Evolutionary conservation across 352 stramenopile genomes (phyloP).

Genomic region (Pythium pyrilobum): DNA sequence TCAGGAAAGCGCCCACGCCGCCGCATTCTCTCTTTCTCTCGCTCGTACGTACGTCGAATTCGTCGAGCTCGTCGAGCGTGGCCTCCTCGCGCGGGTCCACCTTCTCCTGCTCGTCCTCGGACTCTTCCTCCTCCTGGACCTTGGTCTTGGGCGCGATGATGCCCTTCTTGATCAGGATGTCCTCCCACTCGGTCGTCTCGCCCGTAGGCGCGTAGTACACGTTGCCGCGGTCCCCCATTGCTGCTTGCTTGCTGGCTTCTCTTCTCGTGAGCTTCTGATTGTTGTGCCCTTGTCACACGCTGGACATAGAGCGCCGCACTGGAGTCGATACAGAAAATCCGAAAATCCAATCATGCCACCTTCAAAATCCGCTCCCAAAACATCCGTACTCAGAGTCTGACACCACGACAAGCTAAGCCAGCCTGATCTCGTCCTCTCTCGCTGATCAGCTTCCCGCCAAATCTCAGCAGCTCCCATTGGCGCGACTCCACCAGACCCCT

Average conservation of each 20-base stretch:
- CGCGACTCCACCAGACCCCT: neutral
- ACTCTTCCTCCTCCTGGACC: constrained; percentile 67
- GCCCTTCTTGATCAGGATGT: constrained; percentile 86
- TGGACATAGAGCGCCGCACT: neutral
- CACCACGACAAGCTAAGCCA: neutral
- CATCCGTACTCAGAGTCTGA: no score
- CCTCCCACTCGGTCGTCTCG: constrained; percentile 88
- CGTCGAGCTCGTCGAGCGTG: constrained; percentile 81
- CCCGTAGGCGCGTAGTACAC: constrained; percentile 84
- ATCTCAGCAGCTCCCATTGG: constrained; percentile 8
- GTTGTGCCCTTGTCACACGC: neutral
- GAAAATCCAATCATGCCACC: neutral
- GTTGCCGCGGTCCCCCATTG: constrained; percentile 68
- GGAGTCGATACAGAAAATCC: neutral
- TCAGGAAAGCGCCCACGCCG: neutral
- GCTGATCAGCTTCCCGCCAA: neutral
- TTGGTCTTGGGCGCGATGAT: constrained; percentile 88
- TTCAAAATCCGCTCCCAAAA: neutral
- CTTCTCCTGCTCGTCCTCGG: constrained; percentile 59
- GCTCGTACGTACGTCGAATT: constrained; percentile 52
- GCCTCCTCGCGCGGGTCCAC: constrained; percentile 70
- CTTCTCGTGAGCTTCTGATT: constrained; percentile 1
- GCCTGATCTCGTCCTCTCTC: neutral
- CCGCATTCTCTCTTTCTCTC: no score
- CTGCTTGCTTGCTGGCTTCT: neutral